Conservation (phyloP, 805 yeast genomes). For the Metschnikowia arizonensis region DNA sequence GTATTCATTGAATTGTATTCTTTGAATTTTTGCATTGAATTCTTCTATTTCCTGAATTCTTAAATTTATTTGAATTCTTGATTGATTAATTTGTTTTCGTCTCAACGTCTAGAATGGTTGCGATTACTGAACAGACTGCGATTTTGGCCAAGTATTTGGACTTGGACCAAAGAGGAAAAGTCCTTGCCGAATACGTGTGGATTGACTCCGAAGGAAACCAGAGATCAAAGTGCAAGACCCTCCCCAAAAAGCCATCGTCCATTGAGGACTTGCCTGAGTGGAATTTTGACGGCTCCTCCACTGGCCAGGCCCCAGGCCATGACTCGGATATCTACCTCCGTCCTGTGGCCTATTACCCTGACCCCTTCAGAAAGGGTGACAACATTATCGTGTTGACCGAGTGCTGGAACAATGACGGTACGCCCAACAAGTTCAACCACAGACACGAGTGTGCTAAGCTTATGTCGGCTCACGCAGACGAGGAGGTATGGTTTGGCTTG, state of each 20-base stretch:
- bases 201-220: conserved; percentile 86
- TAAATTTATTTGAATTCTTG: conserved; percentile 6
- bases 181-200: conserved; percentile 98
- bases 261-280: conserved; percentile 94
- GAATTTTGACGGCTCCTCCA: conserved; percentile 99
- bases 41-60: neutral
- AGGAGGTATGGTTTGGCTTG: conserved; percentile 93
- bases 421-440: conserved; percentile 98
- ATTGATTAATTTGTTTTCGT: too few relatives aligned
- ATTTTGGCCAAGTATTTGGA: conserved; percentile 78
- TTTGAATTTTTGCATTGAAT: neutral
- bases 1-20: neutral
- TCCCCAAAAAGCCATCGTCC: conserved; percentile 60
- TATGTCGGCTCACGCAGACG: conserved; percentile 84
- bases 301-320: conserved; percentile 97
- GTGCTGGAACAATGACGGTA: conserved; percentile 98
- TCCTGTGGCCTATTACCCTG: conserved; percentile 93
- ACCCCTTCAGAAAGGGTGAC: conserved; percentile 97
- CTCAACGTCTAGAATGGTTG: conserved; percentile 32
- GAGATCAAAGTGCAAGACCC: conserved; percentile 93
- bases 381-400: conserved; percentile 92
- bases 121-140: conserved; percentile 63
- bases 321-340: conserved; percentile 93
- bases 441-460: conserved; percentile 95
- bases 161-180: conserved; percentile 78